phyloP scores from a whole-genome alignment of 192 early-diverging fungal species.

The Umbelopsis isabellina region DNA sequence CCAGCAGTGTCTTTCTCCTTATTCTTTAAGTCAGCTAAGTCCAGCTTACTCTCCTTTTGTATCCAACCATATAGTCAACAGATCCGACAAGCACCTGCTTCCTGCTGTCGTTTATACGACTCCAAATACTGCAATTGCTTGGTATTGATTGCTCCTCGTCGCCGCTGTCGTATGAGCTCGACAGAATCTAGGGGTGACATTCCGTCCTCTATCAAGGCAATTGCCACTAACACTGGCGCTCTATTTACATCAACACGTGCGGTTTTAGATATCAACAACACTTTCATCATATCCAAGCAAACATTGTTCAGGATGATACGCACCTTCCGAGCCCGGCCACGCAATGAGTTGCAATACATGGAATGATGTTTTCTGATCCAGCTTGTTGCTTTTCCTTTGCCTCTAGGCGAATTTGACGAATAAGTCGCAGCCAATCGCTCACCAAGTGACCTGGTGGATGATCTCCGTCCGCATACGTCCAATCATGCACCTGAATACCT shows the following conservation, averaged over 20 bases:
- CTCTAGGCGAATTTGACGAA: conserved; percentile 46
- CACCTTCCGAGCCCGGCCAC: conserved; percentile 82
- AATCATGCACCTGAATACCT: conserved; percentile 61
- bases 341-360: conserved; percentile 74
- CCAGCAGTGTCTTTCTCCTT: neutral
- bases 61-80: conserved; percentile 23
- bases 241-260: conserved; percentile 33
- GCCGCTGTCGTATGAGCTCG: conserved; percentile 56
- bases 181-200: conserved; percentile 60
- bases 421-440: conserved; percentile 62
- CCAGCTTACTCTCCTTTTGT: neutral
- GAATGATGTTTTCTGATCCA: conserved; percentile 31
- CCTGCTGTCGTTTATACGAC: conserved; percentile 39
- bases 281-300: neutral
- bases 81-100: conserved; percentile 7
- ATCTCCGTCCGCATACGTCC: conserved; percentile 3
- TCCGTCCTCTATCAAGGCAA: conserved; percentile 63
- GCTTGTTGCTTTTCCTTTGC: conserved; percentile 27
- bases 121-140: conserved; percentile 58
- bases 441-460: conserved; percentile 39
- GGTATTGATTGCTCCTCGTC: conserved; percentile 63
- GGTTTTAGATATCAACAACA: neutral
- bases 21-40: neutral
- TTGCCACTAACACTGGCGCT: conserved; percentile 72
- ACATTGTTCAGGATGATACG: neutral